phyloP scores from a whole-genome alignment of 1,139 yeast genomes.

The Geotrichum klebahnii region DNA sequence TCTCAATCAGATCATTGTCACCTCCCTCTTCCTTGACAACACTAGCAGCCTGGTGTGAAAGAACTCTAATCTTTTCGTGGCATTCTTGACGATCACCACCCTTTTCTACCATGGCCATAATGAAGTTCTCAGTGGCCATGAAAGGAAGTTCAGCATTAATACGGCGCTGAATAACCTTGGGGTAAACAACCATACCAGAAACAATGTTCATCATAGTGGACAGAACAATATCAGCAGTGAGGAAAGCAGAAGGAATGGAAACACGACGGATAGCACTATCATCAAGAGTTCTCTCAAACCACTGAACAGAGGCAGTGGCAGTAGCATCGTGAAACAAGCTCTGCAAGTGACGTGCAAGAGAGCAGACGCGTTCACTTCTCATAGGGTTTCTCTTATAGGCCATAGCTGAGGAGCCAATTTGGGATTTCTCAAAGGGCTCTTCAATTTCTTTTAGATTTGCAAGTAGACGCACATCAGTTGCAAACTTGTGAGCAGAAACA shows the following conservation, averaged over 20 bases:
- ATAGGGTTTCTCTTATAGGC: slow-evolving; percentile 99
- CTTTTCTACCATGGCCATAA: slow-evolving; percentile 98
- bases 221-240: slow-evolving; percentile 89
- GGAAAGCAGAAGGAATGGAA: slow-evolving; percentile 91
- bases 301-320: slow-evolving; percentile 95
- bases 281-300: slow-evolving; percentile 98
- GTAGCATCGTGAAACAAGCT: slow-evolving; percentile 88
- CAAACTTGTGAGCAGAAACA: slow-evolving; percentile 95
- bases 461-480: slow-evolving; percentile 90
- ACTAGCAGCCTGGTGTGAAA: slow-evolving; percentile 94
- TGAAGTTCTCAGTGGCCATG: slow-evolving; percentile 98
- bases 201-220: slow-evolving; percentile 88
- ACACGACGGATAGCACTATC: slow-evolving; percentile 98
- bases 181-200: slow-evolving; percentile 93
- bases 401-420: slow-evolving; percentile 98
- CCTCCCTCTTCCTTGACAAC: slow-evolving; percentile 98
- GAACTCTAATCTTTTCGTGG: slow-evolving; percentile 94
- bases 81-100: slow-evolving; percentile 98
- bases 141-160: slow-evolving; percentile 92
- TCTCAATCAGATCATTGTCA: slow-evolving; percentile 91
- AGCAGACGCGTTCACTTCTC: slow-evolving; percentile 98
- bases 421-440: slow-evolving; percentile 97
- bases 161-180: slow-evolving; percentile 96
- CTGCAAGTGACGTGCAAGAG: slow-evolving; percentile 91
- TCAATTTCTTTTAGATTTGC: slow-evolving; percentile 96